Evolutionary conservation across 306 rosid genomes (phyloP), one percentile per base, ranked within the genome.

Genomic region (Rosa rugosa): DNA sequence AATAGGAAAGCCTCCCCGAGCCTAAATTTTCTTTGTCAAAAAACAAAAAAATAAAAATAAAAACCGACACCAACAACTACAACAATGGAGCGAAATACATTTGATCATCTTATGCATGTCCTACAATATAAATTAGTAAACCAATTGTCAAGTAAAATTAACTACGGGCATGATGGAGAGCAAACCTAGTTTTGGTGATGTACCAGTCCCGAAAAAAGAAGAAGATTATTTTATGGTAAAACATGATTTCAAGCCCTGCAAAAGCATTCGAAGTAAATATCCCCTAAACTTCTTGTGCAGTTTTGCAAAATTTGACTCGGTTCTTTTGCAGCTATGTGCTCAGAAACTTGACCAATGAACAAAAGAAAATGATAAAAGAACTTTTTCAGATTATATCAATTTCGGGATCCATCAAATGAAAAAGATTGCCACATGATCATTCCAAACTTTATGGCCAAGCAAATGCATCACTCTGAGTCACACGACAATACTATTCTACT

Each of bases 401-500:
- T n/a, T n/a, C 0, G 14, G 63, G 31, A 57, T 8, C 10, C 63
- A 22, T 57, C 63, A 9, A 20, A 27, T 5, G 42, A 5, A 27
- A 31, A 64, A 64, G 69, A 14, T 63, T 13, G n/a, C n/a, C 44
- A 31, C n/a, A 64, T 34, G 5, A 34, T 34, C n/a, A 64, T 6
- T 34, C 44, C 45, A 13, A 65, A 36, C 41, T 17, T 17, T 14
- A 65, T 1, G 70, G 22, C 45, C 12, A 65, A 36, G 22, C 70
- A 65, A 65, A 34, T 34, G 70, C 71, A n/a, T 67, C 17, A 66
- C 46, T 66, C n/a, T 10, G 63, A 50, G 41, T 63, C 72, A 68
- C 40, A 42, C 49, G 44, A 60, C 59, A 31, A 31, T 11, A 63
- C 45, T 0, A 63, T 27, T 31, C 54, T 63, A 31, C 10, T 45